phyloP scores from a whole-genome alignment of 768 basidiomycete species.

The Pholiota microspora region DNA sequence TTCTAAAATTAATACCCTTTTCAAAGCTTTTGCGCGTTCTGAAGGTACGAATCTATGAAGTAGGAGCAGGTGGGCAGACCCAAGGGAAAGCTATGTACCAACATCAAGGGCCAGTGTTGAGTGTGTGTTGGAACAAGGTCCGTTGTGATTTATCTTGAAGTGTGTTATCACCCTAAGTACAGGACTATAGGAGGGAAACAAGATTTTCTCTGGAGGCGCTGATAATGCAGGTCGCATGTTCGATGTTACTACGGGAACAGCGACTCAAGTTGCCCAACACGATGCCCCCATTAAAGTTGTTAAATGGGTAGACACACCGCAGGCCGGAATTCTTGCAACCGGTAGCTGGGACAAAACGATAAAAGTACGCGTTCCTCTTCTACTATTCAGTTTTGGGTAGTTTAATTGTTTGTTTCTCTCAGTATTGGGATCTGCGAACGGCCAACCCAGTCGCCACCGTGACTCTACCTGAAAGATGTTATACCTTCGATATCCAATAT shows the following conservation, averaged over 20 bases:
- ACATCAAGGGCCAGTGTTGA: conserved; percentile 88
- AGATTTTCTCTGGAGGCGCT: conserved; percentile 88
- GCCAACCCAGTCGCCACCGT: conserved; percentile 77
- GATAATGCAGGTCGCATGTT: conserved; percentile 96
- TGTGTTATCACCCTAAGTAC: not conserved
- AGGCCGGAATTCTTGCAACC: conserved; percentile 78
- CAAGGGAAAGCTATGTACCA: conserved; percentile 88
- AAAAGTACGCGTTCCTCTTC: conserved; percentile 55
- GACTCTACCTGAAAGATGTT: conserved; percentile 86
- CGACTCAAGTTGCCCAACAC: conserved; percentile 84
- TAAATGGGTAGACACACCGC: conserved; percentile 75
- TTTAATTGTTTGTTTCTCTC: conserved; percentile 5
- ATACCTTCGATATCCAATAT: conserved; percentile 79
- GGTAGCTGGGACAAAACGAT: conserved; percentile 98
- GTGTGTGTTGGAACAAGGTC: conserved; percentile 90
- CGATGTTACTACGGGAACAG: conserved; percentile 81
- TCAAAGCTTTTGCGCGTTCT: conserved; percentile 12
- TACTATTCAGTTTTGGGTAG: not conserved
- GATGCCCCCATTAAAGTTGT: conserved; percentile 86
- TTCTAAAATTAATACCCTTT: not conserved
- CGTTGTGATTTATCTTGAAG: conserved; percentile 18
- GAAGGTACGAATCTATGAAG: conserved; percentile 93
- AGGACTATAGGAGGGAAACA: conserved; percentile 72
- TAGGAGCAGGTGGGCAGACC: conserved; percentile 74
- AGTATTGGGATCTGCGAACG: conserved; percentile 93